A percentile compares a stretch with the other conserved stretches of the same genome.
phyloP scores from a whole-genome alignment of 768 basidiomycete species.

The Grammothele lineata region DNA sequence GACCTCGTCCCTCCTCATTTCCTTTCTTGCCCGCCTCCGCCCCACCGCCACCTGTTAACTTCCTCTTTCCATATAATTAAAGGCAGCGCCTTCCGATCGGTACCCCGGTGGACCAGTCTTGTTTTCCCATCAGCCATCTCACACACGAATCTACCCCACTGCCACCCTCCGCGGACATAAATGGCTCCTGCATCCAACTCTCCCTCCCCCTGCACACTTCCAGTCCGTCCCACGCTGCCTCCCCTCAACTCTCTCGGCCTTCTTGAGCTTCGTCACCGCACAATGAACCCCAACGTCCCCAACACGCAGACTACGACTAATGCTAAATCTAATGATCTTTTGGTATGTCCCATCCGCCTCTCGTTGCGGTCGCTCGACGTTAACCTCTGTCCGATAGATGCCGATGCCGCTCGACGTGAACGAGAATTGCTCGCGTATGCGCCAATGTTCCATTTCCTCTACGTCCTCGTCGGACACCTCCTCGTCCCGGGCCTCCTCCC shows the following conservation, averaged over 20 bases:
- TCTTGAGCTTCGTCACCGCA: conserved; percentile 14
- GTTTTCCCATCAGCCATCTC: conserved; percentile 16
- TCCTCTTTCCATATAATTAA: conserved; percentile 13
- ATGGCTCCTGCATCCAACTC: conserved; percentile 10
- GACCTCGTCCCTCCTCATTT: conserved; percentile 12
- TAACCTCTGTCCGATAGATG: not conserved
- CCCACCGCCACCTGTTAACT: conserved; percentile 15
- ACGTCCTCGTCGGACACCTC: conserved; percentile 7
- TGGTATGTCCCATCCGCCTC: conserved; percentile 2
- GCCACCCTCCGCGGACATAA: conserved; percentile 4
- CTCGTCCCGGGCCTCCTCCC: conserved; percentile 9
- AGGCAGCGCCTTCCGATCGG: conserved; percentile 26
- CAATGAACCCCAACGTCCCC: not conserved
- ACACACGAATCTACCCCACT: conserved; percentile 3
- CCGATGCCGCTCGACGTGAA: conserved; percentile 23
- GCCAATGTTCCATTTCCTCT: conserved; percentile 25
- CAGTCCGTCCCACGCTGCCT: conserved; percentile 52
- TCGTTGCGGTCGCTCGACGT: not conserved
- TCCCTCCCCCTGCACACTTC: conserved; percentile 20
- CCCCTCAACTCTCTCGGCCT: conserved; percentile 48
- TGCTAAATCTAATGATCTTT: conserved; percentile 11
- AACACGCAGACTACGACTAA: conserved; percentile 9
- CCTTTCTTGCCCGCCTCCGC: conserved; percentile 14
- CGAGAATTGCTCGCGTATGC: conserved; percentile 27
- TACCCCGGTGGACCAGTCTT: conserved; percentile 25